Base-by-base conservation (phyloP, 495 filamentous ascomycete genomes). In the Ramalina peruviana region DNA sequence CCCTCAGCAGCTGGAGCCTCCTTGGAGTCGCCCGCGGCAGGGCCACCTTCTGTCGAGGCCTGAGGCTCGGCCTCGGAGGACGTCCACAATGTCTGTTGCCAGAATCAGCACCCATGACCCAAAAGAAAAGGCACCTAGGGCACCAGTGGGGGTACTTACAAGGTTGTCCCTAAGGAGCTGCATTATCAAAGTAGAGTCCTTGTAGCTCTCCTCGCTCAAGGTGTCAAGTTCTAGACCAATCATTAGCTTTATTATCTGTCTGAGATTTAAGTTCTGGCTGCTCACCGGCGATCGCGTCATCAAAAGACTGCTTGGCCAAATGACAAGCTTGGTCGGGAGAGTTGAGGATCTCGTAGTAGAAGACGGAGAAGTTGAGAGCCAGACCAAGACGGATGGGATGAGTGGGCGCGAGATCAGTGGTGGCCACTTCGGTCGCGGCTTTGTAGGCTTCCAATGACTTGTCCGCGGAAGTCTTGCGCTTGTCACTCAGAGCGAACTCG, bases 311-410 rank as follows among this genome's bases (percentile, higher is more conserved):
- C 83, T 98, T 98, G 69, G 92, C 92, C 54, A 98, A 84, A 66
- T 97, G 92, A 81, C 92, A 97, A 58, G 92, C 92, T 70, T 93
- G 89, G 69, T 98, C 92, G 52, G 92, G 92, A 19, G 92, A 92
- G 75, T 97, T 98, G 60, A 97, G 77, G 69, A 98, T 98, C 76
- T 98, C 92, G 66, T 98, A 98, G 82, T 98, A 97, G 78, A 98
- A 98, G 62, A 98, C 92, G 40, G 92, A 98, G 78, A 98, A 97
- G 85, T 98, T 98, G 46, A 97, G 82, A 62, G 92, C 92, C 57
- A 98, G 81, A 64, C 92, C 92, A 46, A 98, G 88, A 60, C 92
- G 92, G 75, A 98, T 98, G 66, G 92, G 92, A 78, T 98, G 92
- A 48, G 92, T 98, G 49, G 92, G 93, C 50, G 93, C 88, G 55